Conservation (phyloP, 2,329 filamentous ascomycete genomes). For the Fusarium sp. region DNA sequence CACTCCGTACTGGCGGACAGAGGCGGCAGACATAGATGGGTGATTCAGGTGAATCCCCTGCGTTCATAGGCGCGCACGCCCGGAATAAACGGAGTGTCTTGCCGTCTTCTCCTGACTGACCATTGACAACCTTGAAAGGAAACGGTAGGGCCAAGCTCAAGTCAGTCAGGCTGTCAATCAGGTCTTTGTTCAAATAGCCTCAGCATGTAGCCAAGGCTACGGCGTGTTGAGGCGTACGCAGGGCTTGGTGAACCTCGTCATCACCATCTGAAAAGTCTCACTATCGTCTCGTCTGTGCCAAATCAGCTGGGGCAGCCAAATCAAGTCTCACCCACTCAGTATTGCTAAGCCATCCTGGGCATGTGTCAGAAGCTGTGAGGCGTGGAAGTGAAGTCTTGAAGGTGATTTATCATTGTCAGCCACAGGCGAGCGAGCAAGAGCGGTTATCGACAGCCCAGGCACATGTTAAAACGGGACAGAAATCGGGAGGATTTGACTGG, state of each 20-base stretch:
- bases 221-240: constrained; percentile 11
- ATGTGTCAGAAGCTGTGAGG: constrained; percentile 29
- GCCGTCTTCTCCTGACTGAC: neutral
- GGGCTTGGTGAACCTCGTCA: neutral
- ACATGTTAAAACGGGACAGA: constrained; percentile 4
- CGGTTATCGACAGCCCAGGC: neutral
- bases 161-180: neutral
- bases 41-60: neutral
- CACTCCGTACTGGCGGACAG: neutral
- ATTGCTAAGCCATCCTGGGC: constrained; percentile 28
- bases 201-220: constrained; percentile 15
- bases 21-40: neutral
- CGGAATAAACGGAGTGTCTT: constrained; percentile 10
- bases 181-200: constrained; percentile 22
- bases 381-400: neutral
- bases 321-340: neutral
- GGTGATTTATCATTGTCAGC: constrained; percentile 11
- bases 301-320: constrained; percentile 8
- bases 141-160: constrained; percentile 23
- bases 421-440: constrained; percentile 9
- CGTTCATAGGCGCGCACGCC: neutral
- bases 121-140: constrained; percentile 13
- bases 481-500: neutral
- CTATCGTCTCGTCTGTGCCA: neutral
- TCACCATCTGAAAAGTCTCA: neutral